Percentiles rank a stretch among this genome's conserved stretches.
phyloP scores from a whole-genome alignment of 257 asterid genomes.

The Solanum lycopersicoides region DNA sequence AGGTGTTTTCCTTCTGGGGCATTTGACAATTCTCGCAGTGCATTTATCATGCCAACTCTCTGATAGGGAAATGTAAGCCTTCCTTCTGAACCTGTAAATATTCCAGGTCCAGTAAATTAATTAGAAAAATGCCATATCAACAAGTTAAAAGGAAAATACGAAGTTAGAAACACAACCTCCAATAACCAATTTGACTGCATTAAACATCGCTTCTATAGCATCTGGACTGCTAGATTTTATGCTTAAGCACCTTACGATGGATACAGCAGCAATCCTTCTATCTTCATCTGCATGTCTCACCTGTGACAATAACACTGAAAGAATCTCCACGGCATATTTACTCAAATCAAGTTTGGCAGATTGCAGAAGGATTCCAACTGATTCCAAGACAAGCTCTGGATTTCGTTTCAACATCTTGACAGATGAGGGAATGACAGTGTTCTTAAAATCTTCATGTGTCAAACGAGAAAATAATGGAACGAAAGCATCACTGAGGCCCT shows the following conservation, averaged over 20 bases:
- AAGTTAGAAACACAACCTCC: conserved; percentile 54
- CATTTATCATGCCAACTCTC: conserved; percentile 79
- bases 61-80: conserved; percentile 96
- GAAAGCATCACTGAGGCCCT: conserved; percentile 74
- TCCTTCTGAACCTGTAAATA: conserved; percentile 91
- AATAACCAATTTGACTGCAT: conserved; percentile 54
- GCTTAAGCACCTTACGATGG: conserved; percentile 74
- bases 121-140: background rate
- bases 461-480: conserved; percentile 55
- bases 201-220: conserved; percentile 77
- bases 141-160: background rate
- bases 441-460: conserved; percentile 83
- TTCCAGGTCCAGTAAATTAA: conserved; percentile 12
- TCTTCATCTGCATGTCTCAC: conserved; percentile 92
- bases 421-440: conserved; percentile 52
- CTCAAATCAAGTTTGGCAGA: conserved; percentile 69
- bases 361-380: conserved; percentile 66
- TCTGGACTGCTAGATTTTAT: conserved; percentile 95
- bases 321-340: conserved; percentile 79
- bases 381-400: conserved; percentile 94
- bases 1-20: conserved; percentile 95
- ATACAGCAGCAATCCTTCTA: conserved; percentile 69
- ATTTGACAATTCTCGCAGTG: conserved; percentile 62
- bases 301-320: conserved; percentile 63
- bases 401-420: conserved; percentile 96